A percentile compares a stretch with the other conserved stretches of the same genome.
These are phyloP conservation scores for Talaromyces marneffei DNA, from an alignment of 2,329 filamentous ascomycete species.

Conservation along the genomic window DNA sequence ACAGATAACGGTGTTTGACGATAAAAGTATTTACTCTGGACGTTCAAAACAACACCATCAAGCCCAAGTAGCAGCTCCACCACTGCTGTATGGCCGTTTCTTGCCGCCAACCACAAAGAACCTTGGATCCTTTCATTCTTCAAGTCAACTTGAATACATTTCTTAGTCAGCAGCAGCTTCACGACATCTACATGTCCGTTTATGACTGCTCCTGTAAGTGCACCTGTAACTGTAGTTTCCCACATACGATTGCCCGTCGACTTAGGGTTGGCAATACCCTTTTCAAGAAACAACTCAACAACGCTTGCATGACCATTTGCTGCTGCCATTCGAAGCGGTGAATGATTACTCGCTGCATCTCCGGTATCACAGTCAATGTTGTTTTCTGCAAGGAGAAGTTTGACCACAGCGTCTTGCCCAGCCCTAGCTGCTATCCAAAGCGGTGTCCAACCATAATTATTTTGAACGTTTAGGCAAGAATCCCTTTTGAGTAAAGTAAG, in stretches of 20 bases:
- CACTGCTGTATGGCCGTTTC: background rate
- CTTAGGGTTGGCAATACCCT: background rate
- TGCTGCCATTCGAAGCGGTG: background rate
- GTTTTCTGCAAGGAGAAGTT: background rate
- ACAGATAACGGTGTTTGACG: background rate
- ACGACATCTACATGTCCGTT: background rate
- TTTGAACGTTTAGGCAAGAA: background rate
- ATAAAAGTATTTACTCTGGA: accelerated
- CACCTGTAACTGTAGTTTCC: background rate
- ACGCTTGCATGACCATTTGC: background rate
- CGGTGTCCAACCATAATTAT: background rate
- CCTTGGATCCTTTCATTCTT: too few relatives aligned
- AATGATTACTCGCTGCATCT: background rate
- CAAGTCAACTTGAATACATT: background rate
- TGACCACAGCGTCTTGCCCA: background rate
- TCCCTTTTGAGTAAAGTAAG: background rate
- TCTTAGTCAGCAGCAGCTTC: background rate
- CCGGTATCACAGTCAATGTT: background rate
- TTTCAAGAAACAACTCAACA: background rate
- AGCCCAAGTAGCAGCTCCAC: background rate
- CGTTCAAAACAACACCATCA: background rate
- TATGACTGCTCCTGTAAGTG: background rate
- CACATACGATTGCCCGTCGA: background rate
- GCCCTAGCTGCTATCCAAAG: background rate
- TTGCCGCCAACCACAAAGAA: background rate